phyloP scores from a whole-genome alignment of 495 filamentous ascomycete species.

The Stereocaulon alpinum region DNA sequence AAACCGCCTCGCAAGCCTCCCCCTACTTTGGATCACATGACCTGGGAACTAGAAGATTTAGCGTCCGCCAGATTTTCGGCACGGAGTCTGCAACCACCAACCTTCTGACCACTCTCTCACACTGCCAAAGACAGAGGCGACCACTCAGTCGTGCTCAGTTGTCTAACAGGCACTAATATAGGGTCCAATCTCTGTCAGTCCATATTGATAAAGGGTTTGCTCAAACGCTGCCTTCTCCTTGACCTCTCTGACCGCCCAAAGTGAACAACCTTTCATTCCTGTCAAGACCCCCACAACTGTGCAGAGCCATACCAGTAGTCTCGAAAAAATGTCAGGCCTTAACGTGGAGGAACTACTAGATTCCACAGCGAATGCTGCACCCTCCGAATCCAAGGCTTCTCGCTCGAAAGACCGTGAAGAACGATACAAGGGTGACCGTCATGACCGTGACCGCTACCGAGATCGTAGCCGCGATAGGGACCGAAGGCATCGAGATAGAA shows the following conservation, averaged over 20 bases:
- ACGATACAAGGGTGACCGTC: conserved; percentile 36
- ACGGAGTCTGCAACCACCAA: not conserved
- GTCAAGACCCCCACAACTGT: conserved; percentile 18
- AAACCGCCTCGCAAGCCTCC: too few species aligned
- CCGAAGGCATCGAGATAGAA: conserved; percentile 37
- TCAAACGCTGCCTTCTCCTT: conserved; percentile 14
- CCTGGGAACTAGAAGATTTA: not conserved
- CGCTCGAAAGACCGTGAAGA: conserved; percentile 48
- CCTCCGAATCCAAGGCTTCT: conserved; percentile 41
- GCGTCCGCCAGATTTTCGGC: not conserved
- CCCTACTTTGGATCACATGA: too few species aligned
- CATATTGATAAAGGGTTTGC: conserved; percentile 23
- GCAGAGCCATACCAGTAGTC: conserved; percentile 16
- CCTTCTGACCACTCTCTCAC: not conserved
- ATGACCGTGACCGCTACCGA: conserved; percentile 45
- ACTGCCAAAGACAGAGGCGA: not conserved
- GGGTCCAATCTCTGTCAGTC: not conserved
- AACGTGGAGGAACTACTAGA: conserved; percentile 92
- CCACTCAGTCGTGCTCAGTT: not conserved
- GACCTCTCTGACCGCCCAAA: conserved; percentile 38
- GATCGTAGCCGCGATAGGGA: conserved; percentile 33
- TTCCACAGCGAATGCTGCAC: conserved; percentile 59
- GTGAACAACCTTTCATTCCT: conserved; percentile 34
- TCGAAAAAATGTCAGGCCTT: conserved; percentile 66
- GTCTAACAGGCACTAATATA: not conserved